Evolutionary conservation across 306 rosid species (phyloP).

Genomic region (Chamaecrista fasciculata): DNA sequence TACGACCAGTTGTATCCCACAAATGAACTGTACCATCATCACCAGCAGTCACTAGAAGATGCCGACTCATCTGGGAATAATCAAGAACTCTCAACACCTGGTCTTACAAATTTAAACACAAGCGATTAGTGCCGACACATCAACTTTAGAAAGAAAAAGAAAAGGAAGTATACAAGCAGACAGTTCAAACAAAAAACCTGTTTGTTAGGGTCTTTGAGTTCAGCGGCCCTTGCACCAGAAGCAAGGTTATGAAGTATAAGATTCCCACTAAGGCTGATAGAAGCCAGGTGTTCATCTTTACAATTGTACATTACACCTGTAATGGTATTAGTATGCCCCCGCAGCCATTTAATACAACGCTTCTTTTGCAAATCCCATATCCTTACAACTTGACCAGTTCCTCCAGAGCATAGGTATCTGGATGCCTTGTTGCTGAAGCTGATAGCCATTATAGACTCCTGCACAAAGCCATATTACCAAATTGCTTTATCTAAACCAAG

Average conservation of each 20-base stretch:
- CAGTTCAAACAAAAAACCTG: constrained; percentile 62
- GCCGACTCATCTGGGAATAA: constrained; percentile 89
- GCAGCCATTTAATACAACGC: constrained; percentile 92
- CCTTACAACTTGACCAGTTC: constrained; percentile 91
- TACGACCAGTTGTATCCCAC: constrained; percentile 98
- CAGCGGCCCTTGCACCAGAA: constrained; percentile 91
- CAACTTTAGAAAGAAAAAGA: not conserved
- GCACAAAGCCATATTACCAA: constrained; percentile 15
- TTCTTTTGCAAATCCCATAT: constrained; percentile 98
- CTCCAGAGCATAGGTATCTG: constrained; percentile 90
- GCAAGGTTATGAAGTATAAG: constrained; percentile 95
- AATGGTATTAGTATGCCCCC: constrained; percentile 81
- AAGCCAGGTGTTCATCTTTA: constrained; percentile 97
- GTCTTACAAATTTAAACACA: constrained; percentile 72
- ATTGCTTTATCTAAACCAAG: not conserved
- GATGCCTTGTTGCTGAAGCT: constrained; percentile 97
- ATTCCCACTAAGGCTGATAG: constrained; percentile 92
- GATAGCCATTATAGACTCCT: constrained; percentile 85
- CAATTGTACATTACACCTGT: constrained; percentile 92
- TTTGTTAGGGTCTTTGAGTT: constrained; percentile 89
- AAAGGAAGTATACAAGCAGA: not conserved
- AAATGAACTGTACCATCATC: constrained; percentile 93
- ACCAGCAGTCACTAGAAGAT: constrained; percentile 94
- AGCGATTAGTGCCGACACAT: constrained; percentile 44
- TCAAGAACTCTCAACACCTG: constrained; percentile 99